phyloP scores from a whole-genome alignment of 371 early-diverging fungal species.

The Mucor velutinosus region DNA sequence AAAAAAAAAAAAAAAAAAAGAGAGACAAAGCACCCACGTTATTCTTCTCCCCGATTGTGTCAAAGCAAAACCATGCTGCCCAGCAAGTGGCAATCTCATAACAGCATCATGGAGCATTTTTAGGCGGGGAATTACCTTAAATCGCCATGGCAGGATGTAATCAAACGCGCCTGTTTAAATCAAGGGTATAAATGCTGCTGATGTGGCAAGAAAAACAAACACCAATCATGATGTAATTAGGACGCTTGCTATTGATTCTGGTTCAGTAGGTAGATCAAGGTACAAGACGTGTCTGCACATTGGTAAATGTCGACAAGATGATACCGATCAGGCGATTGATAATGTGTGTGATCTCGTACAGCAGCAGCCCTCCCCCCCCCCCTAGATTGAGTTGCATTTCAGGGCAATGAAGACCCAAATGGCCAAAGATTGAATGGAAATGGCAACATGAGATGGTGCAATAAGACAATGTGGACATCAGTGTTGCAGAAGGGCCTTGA shows the following conservation, averaged over 20 bases:
- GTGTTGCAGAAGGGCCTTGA: not conserved
- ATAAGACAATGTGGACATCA: not conserved
- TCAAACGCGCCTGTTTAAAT: not conserved
- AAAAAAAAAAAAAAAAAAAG: not conserved
- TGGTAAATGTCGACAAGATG: too few relatives aligned
- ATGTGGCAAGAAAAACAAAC: not conserved
- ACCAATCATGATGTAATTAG: not conserved
- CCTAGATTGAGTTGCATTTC: not conserved
- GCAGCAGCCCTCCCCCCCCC: not conserved
- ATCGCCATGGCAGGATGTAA: not conserved
- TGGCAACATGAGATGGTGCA: not conserved
- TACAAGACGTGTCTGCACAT: too few relatives aligned
- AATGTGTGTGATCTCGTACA: too few relatives aligned
- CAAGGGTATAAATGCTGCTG: not conserved
- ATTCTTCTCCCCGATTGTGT: not conserved
- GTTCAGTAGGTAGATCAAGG: too few relatives aligned
- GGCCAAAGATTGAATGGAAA: not conserved
- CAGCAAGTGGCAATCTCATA: not conserved
- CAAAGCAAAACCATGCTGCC: not conserved
- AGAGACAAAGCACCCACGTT: too few relatives aligned
- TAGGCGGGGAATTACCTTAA: not conserved
- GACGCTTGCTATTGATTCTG: too few relatives aligned
- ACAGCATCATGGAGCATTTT: not conserved
- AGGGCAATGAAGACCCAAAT: not conserved
- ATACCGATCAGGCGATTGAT: too few relatives aligned